A percentile compares a stretch with the other conserved stretches of the same genome.
Conservation (phyloP, 2,329 filamentous ascomycete genomes). For the Xylaria digitata region DNA sequence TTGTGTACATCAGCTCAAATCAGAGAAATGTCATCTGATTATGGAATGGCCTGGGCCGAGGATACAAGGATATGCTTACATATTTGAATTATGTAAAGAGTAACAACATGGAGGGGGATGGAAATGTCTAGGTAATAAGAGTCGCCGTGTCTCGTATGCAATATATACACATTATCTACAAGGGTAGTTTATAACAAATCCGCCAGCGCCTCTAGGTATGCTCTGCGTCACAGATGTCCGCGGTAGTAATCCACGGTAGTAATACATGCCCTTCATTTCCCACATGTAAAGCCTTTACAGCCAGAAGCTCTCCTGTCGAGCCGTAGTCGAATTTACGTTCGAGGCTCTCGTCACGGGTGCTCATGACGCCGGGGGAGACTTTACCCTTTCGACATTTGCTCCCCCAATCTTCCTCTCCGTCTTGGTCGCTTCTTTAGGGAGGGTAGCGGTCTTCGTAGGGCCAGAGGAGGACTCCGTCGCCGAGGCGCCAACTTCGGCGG, state of each 20-base stretch:
- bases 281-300: neutral
- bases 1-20: too few relatives aligned
- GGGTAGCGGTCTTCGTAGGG: constrained; percentile 11
- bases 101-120: constrained; percentile 5
- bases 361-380: constrained; percentile 1
- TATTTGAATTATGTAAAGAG: neutral
- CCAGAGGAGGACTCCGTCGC: constrained; percentile 38
- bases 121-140: neutral
- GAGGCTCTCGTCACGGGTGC: neutral
- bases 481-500: constrained; percentile 39
- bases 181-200: constrained; percentile 9
- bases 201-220: constrained; percentile 26
- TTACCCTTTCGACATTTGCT: constrained; percentile 14
- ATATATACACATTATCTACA: constrained; percentile 38
- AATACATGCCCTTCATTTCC: constrained; percentile 21
- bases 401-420: constrained; percentile 31
- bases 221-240: constrained; percentile 12
- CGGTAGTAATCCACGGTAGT: constrained; percentile 16
- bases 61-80: neutral
- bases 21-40: too few relatives aligned
- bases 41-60: neutral
- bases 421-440: constrained; percentile 22
- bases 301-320: constrained; percentile 14
- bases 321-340: neutral
- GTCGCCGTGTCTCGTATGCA: constrained; percentile 29